Percentiles rank a stretch among this genome's conserved stretches.
These are phyloP conservation scores for Tuber melanosporum DNA, from an alignment of 495 filamentous ascomycete species.

Conservation along the genomic window DNA sequence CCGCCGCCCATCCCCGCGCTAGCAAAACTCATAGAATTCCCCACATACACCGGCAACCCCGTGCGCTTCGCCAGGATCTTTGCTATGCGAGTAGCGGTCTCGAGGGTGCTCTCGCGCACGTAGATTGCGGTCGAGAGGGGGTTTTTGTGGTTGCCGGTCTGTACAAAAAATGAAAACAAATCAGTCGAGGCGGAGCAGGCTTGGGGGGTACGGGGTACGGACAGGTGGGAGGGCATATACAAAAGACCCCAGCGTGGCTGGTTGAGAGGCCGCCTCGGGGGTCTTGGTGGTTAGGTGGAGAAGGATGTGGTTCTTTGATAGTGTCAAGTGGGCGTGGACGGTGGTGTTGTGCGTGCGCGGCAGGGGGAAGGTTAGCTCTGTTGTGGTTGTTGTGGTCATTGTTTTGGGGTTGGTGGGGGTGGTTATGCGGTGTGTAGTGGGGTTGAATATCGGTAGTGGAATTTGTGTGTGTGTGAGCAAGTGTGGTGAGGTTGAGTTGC, in stretches of 20 bases:
- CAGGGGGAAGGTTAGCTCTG: conserved; percentile 70
- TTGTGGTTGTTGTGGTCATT: conserved; percentile 30
- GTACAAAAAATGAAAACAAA: conserved; percentile 42
- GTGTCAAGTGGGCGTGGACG: conserved; percentile 69
- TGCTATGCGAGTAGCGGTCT: conserved; percentile 78
- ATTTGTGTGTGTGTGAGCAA: background rate
- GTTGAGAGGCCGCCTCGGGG: conserved; percentile 51
- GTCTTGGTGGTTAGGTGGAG: conserved; percentile 71
- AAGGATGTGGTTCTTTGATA: conserved; percentile 58
- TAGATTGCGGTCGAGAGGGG: conserved; percentile 74
- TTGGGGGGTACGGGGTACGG: conserved; percentile 35
- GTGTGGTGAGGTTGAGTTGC: background rate
- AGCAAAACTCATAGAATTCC: conserved; percentile 64
- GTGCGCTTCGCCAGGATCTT: conserved; percentile 70
- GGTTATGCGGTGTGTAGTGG: too few species aligned
- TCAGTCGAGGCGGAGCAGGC: conserved; percentile 4
- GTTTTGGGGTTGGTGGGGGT: background rate
- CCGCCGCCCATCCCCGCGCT: conserved; percentile 63
- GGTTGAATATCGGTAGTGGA: too few species aligned
- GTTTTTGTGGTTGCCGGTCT: conserved; percentile 49
- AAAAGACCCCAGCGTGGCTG: conserved; percentile 67
- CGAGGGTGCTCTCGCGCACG: conserved; percentile 63
- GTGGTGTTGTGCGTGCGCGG: conserved; percentile 69
- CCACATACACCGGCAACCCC: conserved; percentile 70
- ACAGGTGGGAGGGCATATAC: conserved; percentile 91